Evolutionary conservation across 1,284 basidiomycete species (phyloP), one percentile per base, ranked within the genome.

Genomic region (Meripilus lineatus): DNA sequence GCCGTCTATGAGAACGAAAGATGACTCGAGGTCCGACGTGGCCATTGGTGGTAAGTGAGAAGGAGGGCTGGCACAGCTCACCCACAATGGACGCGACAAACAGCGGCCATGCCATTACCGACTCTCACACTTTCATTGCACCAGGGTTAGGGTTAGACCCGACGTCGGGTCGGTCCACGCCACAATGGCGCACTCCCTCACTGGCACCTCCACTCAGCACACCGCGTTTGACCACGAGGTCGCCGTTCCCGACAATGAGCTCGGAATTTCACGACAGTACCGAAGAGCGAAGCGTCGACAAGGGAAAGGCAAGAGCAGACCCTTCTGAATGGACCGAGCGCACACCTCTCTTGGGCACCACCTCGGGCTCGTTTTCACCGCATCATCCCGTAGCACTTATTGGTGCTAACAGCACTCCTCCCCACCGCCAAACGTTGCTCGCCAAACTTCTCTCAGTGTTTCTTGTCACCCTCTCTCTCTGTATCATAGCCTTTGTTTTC

Each of bases 371-470:
- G 23, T 47, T 13, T 55, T n/a, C n/a, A n/a, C n/a, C n/a, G n/a
- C 51, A 43, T 48, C 57, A 37, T 58, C 60, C 37, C 64, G 65
- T 36, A 62, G 60, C n/a, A 20, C n/a, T n/a, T n/a, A n/a, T n/a
- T n/a, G n/a, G n/a, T n/a, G 18, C 5, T 23, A 21, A 32, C 21
- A 26, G 41, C 22, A 6, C 22, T 20, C 8, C 32, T 32, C 6
- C 25, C 33, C 40, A 30, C 40, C 34, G 24, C 22, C 17, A 30
- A 20, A 17, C 32, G 18, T 64, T 80, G 6, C 56, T 66, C 42
- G 64, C 69, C 13, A 67, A 61, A 30, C 65, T 82, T 6, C 61
- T 69, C 1, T 61, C 64, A 36, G 69, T 81, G 25, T 81, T 82
- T 56, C 54, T 79, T 15, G 52, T 62, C 37, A 63, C 69, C 0